Evolutionary conservation across 345 rosid genomes (phyloP), one percentile per base, ranked within the genome.

Genomic region (Fremontodendron californicum): DNA sequence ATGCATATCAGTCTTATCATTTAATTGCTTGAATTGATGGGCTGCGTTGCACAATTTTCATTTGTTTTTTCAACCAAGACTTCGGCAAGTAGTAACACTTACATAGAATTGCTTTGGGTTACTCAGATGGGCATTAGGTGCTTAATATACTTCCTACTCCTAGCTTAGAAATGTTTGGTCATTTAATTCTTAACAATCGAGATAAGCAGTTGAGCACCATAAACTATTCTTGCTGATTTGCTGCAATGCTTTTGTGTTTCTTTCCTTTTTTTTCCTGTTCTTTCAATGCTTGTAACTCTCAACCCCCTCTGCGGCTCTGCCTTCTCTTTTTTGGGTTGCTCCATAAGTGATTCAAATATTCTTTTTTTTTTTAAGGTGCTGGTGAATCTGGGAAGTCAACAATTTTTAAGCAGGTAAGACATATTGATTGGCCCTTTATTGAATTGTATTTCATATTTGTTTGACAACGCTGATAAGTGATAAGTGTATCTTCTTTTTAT

Each of bases 341-440:
- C 46, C 55, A 16, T 37, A 27, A 43, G 45, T 78, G 35, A 69
- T 60, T 3, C 60, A 10, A 49, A 72, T 58, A 23, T 33, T 64
- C 21, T 80, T 81, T 64, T 55, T 62, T 62, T 52, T 82, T 40
- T 85, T 3, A 79, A 96, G 99, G 99, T 83, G 90, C 97, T 80
- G 99, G 99, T 69, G 99, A 96, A 81, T 96, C 98, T 1, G 99
- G 99, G 79, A 96, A 96, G 87, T 96, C 99, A 68, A 96, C 99
- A 42, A 96, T 96, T 62, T 94, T 96, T 85, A 96, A 96, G 93
- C 99, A 96, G 97, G 99, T 84, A 87, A 85, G 90, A 48, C 29
- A 33, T 31, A 65, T 33, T 55, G 37, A 66, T 29, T 65, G 19
- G 52, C 71, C 66, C 42, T 60, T 57, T 52, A 8, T 76, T 2